phyloP scores from a whole-genome alignment of 164 flowering plant genomes.

The Aristolochia contorta region DNA sequence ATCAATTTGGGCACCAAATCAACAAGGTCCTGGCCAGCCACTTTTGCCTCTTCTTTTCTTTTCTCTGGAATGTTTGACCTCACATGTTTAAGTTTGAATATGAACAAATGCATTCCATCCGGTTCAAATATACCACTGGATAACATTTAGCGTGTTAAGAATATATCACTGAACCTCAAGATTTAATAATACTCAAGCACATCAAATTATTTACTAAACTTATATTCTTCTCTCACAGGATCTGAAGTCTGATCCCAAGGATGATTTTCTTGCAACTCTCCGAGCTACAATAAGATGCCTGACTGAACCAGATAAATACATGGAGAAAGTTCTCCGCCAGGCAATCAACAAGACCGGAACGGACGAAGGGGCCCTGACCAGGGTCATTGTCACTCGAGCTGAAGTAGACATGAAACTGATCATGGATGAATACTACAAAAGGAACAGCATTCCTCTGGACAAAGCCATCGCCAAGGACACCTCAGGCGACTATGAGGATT shows the following conservation, averaged over 20 bases:
- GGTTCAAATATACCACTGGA: not conserved
- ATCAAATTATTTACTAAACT: no score
- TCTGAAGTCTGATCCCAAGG: conserved; percentile 34
- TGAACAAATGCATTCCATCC: no score
- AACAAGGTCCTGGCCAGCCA: conserved; percentile 31
- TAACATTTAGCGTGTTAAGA: not conserved
- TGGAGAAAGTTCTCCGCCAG: conserved; percentile 47
- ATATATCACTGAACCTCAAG: not conserved
- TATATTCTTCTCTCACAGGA: conserved; percentile 23
- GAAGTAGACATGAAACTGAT: conserved; percentile 70
- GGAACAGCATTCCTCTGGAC: conserved; percentile 54
- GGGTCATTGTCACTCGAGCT: conserved; percentile 72
- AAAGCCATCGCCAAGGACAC: conserved; percentile 51
- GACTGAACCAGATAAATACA: conserved; percentile 51
- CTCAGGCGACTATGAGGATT: conserved; percentile 60
- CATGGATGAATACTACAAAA: conserved; percentile 51
- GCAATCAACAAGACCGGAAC: conserved; percentile 58
- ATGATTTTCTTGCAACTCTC: conserved; percentile 37
- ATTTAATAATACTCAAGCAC: no score
- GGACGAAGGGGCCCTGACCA: conserved; percentile 66
- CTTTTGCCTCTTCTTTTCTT: not conserved
- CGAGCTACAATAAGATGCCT: conserved; percentile 49
- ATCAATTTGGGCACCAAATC: conserved; percentile 49
- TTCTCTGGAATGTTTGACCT: no score
- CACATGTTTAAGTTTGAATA: no score